Percentiles rank a stretch among this genome's conserved stretches.
phyloP scores from a whole-genome alignment of 495 filamentous ascomycete species.

The Bombardia bombarda region DNA sequence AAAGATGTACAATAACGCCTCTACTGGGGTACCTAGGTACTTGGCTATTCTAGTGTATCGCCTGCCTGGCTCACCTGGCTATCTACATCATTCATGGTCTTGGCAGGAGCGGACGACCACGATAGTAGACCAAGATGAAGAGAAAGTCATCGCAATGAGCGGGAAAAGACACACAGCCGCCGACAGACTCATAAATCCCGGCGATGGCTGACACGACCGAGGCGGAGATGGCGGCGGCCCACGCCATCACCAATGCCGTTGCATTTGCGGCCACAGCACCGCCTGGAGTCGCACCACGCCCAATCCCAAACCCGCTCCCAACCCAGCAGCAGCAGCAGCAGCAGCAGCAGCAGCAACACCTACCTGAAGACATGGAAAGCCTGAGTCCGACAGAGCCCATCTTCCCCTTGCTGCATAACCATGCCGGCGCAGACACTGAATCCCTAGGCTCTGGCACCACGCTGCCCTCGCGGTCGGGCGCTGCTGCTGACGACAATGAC shows the following conservation, averaged over 20 bases:
- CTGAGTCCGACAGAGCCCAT: conserved; percentile 12
- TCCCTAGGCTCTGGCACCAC: conserved; percentile 10
- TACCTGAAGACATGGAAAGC: conserved; percentile 1
- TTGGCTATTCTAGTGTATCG: too few relatives aligned
- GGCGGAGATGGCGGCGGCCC: background rate
- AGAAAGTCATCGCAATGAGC: too few relatives aligned
- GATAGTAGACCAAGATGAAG: too few relatives aligned
- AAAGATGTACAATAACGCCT: too few relatives aligned
- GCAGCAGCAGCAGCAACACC: background rate
- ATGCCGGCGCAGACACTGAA: conserved; percentile 26
- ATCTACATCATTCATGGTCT: too few relatives aligned
- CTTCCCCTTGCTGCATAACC: conserved; percentile 38
- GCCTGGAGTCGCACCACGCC: background rate
- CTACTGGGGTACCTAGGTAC: too few relatives aligned
- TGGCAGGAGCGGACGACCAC: too few relatives aligned
- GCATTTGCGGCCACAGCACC: background rate
- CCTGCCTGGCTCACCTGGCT: too few relatives aligned
- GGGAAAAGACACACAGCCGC: too few relatives aligned
- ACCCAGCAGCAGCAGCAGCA: background rate
- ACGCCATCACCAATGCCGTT: background rate
- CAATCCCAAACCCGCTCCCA: background rate
- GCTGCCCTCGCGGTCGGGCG: conserved; percentile 14
- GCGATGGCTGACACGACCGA: conserved; percentile 5
- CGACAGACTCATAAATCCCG: too few relatives aligned
- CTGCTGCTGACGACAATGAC: conserved; percentile 45